Conservation (phyloP, 2,329 filamentous ascomycete genomes). For the Ascochyta viciae-villosae region DNA sequence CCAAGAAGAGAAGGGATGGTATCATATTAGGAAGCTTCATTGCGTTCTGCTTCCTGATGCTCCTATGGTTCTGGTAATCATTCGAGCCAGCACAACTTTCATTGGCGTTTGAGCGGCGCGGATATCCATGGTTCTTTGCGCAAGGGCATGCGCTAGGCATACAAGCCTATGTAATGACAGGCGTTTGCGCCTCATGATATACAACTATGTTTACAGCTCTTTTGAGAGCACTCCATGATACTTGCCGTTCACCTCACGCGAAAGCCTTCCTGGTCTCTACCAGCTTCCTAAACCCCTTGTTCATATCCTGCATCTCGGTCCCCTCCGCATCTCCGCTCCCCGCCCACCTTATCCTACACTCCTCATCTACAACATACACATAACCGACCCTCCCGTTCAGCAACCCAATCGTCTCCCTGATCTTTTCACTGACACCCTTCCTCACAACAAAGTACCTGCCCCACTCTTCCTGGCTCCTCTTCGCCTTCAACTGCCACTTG, state of each 20-base stretch:
- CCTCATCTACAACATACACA: slow-evolving; percentile 85
- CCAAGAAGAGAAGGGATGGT: slow-evolving; percentile 92
- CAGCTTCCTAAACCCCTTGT: slow-evolving; percentile 68
- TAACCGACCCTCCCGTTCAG: slow-evolving; percentile 94
- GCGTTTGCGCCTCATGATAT: slow-evolving; percentile 26
- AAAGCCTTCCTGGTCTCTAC: slow-evolving; percentile 10
- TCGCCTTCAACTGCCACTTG: slow-evolving; percentile 57
- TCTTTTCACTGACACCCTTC: slow-evolving; percentile 62
- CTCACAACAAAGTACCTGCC: slow-evolving; percentile 66
- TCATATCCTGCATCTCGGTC: slow-evolving; percentile 71
- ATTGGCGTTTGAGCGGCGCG: slow-evolving; percentile 34
- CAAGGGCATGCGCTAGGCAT: slow-evolving; percentile 22
- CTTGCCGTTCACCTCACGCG: background rate
- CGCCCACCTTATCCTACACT: slow-evolving; percentile 93
- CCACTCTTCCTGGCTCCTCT: slow-evolving; percentile 60
- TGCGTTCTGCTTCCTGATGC: slow-evolving; percentile 85
- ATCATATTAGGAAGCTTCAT: slow-evolving; percentile 93
- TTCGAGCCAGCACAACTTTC: slow-evolving; percentile 4
- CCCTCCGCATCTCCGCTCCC: slow-evolving; percentile 75
- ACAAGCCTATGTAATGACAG: slow-evolving; percentile 21
- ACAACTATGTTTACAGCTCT: slow-evolving; percentile 39
- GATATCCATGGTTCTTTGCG: slow-evolving; percentile 38
- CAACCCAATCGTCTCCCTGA: slow-evolving; percentile 68
- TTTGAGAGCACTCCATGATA: background rate
- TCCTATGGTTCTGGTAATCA: slow-evolving; percentile 66